Evolutionary conservation across 78 protist species (phyloP), one percentile per base, ranked within the genome.

Genomic region (Guillardia theta): DNA sequence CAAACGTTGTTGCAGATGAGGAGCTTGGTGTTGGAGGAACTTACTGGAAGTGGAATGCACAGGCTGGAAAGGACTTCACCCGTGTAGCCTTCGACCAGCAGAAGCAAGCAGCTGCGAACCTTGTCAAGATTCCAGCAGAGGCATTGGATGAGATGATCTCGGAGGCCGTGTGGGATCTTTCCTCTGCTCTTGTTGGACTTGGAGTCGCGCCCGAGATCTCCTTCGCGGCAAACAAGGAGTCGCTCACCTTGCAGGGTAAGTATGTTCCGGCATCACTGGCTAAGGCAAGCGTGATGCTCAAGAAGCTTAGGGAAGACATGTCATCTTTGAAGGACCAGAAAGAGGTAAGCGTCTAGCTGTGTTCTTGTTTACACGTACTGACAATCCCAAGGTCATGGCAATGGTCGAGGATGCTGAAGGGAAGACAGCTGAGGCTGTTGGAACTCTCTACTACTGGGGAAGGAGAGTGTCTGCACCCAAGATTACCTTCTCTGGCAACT

Each of bases 11-110:
- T 15, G 87, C 87, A 10, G 33, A 70, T 43, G 87, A 27, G 41
- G 41, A 27, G 47, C n/a, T 10, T 10, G 41, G 10, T 2, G 41
- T 70, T 24, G 33, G 87, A 27, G 87, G 87, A 43, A 15, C 41
- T 22, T 70, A 70, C 87, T 70, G 87, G 87, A 70, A 70, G 87
- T 70, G 87, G 87, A 70, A 58, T 30, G 70, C 70, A 30, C 70
- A 58, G 70, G 27, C 39, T 30, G 70, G 70, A 8, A 58, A 58
- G 70, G 70, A 58, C 70, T 58, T 9, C 6, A 30, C 21, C 39
- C 70, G 70, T 30, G 39, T 58, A 24, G 70, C 39, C 70, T 58
- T 58, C 70, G 70, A 58, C 21, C 1, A 8, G 39, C 70, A 58
- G 6, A 58, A 58, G 70, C 39, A 58, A 6, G 70, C 70, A 24